Evolutionary conservation across 2,329 filamentous ascomycete species (phyloP).

Genomic region (Paradendryphiella salina): DNA sequence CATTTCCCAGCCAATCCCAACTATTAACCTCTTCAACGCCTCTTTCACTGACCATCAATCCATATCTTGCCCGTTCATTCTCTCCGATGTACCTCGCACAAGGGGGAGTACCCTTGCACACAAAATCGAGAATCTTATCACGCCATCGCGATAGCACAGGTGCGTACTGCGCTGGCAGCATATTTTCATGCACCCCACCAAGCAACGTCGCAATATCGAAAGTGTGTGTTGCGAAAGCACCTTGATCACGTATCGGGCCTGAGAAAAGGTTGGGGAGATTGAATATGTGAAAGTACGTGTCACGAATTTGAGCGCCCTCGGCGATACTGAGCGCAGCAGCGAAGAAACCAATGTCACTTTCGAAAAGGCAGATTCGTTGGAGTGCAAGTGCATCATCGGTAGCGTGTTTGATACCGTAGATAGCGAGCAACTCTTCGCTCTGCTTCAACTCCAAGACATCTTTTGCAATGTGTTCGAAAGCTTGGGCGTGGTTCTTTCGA

Average conservation of each 20-base stretch:
- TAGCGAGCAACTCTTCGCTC: neutral
- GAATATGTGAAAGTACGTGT: constrained; percentile 25
- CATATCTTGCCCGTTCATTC: neutral
- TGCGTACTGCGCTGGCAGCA: constrained; percentile 12
- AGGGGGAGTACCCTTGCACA: constrained; percentile 11
- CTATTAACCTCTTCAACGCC: constrained; percentile 16
- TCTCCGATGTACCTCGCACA: constrained; percentile 11
- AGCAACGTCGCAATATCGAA: constrained; percentile 24
- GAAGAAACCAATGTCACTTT: constrained; percentile 26
- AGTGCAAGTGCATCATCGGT: constrained; percentile 13
- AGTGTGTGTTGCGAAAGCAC: constrained; percentile 21
- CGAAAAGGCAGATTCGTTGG: constrained; percentile 22
- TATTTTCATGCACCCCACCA: constrained; percentile 19
- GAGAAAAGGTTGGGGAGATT: constrained; percentile 22
- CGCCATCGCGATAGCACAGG: constrained; percentile 14
- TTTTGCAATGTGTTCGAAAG: neutral
- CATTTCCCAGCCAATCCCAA: constrained; percentile 11
- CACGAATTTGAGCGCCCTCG: constrained; percentile 8
- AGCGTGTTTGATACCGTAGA: constrained; percentile 3
- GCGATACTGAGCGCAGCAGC: constrained; percentile 16
- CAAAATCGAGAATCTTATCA: constrained; percentile 18
- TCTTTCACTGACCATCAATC: constrained; percentile 12
- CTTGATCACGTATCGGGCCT: constrained; percentile 15
- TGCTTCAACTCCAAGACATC: constrained; percentile 8
- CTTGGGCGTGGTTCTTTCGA: constrained; percentile 11